A percentile compares a stretch with the other conserved stretches of the same genome.
phyloP scores from a whole-genome alignment of 2,329 filamentous ascomycete species.

The Fusarium gaditjirri region DNA sequence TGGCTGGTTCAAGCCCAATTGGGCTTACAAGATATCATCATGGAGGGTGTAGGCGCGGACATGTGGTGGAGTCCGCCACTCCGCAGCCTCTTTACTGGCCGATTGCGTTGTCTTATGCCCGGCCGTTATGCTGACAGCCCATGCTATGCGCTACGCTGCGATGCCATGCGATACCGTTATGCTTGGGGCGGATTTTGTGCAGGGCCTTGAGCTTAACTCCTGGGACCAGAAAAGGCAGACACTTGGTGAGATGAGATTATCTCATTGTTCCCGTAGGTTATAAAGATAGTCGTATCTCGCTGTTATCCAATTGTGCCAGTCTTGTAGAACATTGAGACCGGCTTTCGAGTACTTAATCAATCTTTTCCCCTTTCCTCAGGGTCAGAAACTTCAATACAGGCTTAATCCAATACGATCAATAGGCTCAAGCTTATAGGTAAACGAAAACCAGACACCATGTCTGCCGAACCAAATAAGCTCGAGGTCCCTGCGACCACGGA shows the following conservation, averaged over 20 bases:
- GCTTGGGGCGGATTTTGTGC: slow-evolving; percentile 36
- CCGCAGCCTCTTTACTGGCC: slow-evolving; percentile 26
- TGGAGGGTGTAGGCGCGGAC: slow-evolving; percentile 35
- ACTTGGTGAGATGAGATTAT: slow-evolving; percentile 7
- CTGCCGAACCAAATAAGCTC: slow-evolving; percentile 27
- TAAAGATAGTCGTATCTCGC: slow-evolving; percentile 35
- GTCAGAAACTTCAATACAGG: slow-evolving; percentile 16
- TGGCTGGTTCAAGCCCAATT: slow-evolving; percentile 34
- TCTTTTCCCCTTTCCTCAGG: neutral
- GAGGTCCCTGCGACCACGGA: slow-evolving; percentile 38
- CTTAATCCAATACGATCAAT: slow-evolving; percentile 8
- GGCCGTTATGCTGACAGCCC: slow-evolving; percentile 38
- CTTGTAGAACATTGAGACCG: slow-evolving; percentile 10
- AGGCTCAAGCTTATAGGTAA: neutral
- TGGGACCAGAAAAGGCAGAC: slow-evolving; percentile 19
- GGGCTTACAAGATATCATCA: slow-evolving; percentile 39
- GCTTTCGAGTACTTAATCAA: slow-evolving; percentile 14
- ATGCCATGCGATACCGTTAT: slow-evolving; percentile 15
- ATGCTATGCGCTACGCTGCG: slow-evolving; percentile 5
- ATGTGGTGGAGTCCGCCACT: slow-evolving; percentile 39
- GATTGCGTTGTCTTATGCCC: neutral
- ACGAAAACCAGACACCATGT: slow-evolving; percentile 17
- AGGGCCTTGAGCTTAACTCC: slow-evolving; percentile 33
- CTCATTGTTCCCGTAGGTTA: slow-evolving; percentile 15
- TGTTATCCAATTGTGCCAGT: slow-evolving; percentile 6